Evolutionary conservation across 169 alveolate species (phyloP).

Genomic region (Plasmodium billcollinsi): DNA sequence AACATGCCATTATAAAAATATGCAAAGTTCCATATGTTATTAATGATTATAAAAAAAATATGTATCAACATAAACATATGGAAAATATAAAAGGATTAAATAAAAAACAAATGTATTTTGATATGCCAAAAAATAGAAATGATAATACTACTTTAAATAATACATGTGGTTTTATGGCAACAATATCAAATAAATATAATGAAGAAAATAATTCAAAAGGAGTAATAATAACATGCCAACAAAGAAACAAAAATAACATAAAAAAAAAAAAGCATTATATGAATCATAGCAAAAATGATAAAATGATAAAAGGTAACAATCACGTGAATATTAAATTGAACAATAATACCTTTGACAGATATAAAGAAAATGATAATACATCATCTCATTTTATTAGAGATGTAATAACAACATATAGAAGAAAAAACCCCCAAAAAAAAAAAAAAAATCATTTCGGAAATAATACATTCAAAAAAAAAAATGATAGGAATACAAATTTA

Average conservation of each 20-base stretch:
- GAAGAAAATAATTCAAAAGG: slow-evolving; percentile 23
- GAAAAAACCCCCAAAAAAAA: not conserved
- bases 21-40: slow-evolving; percentile 25
- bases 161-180: slow-evolving; percentile 44
- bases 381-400: not conserved
- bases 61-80: not conserved
- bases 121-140: slow-evolving; percentile 4
- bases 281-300: not conserved
- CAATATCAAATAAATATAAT: slow-evolving; percentile 19
- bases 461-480: not conserved
- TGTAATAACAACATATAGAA: not conserved
- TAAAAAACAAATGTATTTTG: not conserved
- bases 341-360: not conserved
- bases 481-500: not conserved
- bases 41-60: slow-evolving; percentile 8
- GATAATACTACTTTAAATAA: slow-evolving; percentile 19
- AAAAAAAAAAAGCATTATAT: not conserved
- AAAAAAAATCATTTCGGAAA: not conserved
- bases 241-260: not conserved
- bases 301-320: not conserved
- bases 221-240: slow-evolving; percentile 9
- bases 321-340: not conserved
- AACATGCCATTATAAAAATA: slow-evolving; percentile 20
- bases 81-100: not conserved
- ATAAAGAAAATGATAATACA: not conserved